phyloP scores from a whole-genome alignment of 179 eudicot genomes.

The Spergularia azorica region DNA sequence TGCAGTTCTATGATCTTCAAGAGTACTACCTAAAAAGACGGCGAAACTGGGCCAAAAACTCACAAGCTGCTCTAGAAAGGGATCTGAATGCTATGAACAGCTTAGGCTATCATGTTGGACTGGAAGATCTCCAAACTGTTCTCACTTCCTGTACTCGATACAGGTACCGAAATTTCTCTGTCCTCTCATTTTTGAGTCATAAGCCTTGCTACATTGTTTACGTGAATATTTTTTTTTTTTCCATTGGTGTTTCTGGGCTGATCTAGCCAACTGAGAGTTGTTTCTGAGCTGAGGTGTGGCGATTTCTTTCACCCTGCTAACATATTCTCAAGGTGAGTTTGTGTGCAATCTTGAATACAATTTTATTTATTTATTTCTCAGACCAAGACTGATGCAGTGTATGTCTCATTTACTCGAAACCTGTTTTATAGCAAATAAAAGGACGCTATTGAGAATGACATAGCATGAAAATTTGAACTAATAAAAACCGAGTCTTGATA shows the following conservation, averaged over 20 bases:
- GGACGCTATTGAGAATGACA: background rate
- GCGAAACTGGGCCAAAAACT: conserved; percentile 47
- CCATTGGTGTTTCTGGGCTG: background rate
- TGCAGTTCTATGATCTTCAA: conserved; percentile 82
- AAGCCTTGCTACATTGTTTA: background rate
- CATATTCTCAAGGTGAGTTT: conserved; percentile 76
- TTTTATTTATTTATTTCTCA: background rate
- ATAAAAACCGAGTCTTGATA: background rate
- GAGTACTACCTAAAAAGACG: conserved; percentile 86
- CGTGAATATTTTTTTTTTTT: background rate
- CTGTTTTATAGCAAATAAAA: too few species aligned
- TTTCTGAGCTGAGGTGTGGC: conserved; percentile 86
- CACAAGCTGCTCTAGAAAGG: conserved; percentile 38
- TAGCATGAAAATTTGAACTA: background rate
- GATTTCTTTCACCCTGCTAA: conserved; percentile 81
- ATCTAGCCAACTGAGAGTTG: conserved; percentile 68
- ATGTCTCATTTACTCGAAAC: background rate
- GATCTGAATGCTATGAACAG: conserved; percentile 34
- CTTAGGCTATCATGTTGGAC: conserved; percentile 65
- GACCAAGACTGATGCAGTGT: background rate
- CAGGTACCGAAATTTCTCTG: conserved; percentile 51
- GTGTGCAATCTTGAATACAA: conserved; percentile 1
- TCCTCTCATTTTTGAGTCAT: background rate
- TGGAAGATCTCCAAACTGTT: conserved; percentile 78
- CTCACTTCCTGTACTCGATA: conserved; percentile 71